A percentile compares a stretch with the other conserved stretches of the same genome.
phyloP scores from a whole-genome alignment of 306 rosid species.

The Quercus dentata region DNA sequence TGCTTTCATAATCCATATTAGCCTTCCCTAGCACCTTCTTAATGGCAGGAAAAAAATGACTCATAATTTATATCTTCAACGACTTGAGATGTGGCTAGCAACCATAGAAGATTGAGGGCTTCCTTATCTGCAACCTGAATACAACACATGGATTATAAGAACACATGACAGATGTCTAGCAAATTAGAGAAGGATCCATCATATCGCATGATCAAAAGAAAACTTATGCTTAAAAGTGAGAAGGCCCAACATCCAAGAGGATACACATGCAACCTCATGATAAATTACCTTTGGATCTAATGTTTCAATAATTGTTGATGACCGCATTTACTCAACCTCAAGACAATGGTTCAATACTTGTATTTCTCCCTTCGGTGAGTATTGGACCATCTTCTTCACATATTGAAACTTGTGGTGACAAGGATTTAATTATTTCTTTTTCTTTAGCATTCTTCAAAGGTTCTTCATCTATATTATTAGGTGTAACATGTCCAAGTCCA shows the following conservation, averaged over 20 bases:
- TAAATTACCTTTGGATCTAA: slow-evolving; percentile 40
- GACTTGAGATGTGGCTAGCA: slow-evolving; percentile 88
- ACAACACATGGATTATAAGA: slow-evolving; percentile 16
- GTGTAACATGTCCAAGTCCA: slow-evolving; percentile 22
- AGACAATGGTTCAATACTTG: not conserved
- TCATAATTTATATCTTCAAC: slow-evolving; percentile 54
- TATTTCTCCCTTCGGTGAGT: no score
- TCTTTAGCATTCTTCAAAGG: slow-evolving; percentile 38
- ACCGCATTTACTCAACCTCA: not conserved
- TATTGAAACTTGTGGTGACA: slow-evolving; percentile 42
- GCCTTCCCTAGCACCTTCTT: no score
- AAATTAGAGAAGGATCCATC: not conserved
- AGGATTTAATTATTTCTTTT: slow-evolving; percentile 46
- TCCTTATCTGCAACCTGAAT: slow-evolving; percentile 64
- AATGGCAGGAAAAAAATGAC: no score
- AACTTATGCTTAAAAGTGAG: not conserved
- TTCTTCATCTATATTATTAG: slow-evolving; percentile 13
- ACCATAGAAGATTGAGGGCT: slow-evolving; percentile 69
- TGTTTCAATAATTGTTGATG: slow-evolving; percentile 18
- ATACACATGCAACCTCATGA: slow-evolving; percentile 1
- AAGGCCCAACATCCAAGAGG: not conserved
- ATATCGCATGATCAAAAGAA: not conserved
- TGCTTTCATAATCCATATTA: no score
- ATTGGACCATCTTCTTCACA: not conserved
- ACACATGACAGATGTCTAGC: slow-evolving; percentile 13